Evolutionary conservation across 2,329 filamentous ascomycete species (phyloP), one percentile per base, ranked within the genome.

Genomic region (Fusarium domesticum): DNA sequence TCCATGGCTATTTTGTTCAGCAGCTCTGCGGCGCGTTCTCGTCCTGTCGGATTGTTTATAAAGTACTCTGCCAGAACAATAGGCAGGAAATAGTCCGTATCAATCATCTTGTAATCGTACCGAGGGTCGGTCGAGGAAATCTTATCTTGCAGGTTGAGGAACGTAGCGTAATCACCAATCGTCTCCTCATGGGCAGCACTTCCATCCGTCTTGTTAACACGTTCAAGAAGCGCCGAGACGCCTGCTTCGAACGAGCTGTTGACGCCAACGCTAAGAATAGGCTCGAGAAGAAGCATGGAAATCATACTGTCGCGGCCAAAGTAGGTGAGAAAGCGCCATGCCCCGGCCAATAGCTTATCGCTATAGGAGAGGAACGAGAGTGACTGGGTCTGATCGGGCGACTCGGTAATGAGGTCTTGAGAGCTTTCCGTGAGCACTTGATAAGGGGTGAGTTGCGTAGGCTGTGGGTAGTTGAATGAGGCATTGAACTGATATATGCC

Each of bases 251-350:
- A 69, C 0, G 79, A 74, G 3, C 78, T 73, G 0, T 67, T 73
- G 30, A 77, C 65, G 0, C 78, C 79, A 34, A 72, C 67, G 39
- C 77, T 82, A 2, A 85, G 65, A 0, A 84, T 69, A 0, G 78
- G 73, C 44, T 81, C 73, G 20, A 84, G 65, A 1, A 85, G 65
- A 0, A 85, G 69, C 12, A 76, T 67, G 1, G 78, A 70, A 31
- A 85, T 81, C 71, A 84, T 81, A 48, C 75, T 81, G 56, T 86
- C 81, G 10, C 81, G 73, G 1, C 81, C 81, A 63, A 85, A 85
- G 56, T 85, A 85, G 0, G 81, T 85, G 35, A 85, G 61, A 53
- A 84, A 85, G 2, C 80, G 68, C 82, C 81, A 85, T 4, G 78
- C 80, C 10, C 81, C 81, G 2, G 83, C 81, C 2, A 83, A 67